Evolutionary conservation across 208 protist genomes (phyloP), one percentile per base, ranked within the genome.

Genomic region (Trypanosoma lewisi): DNA sequence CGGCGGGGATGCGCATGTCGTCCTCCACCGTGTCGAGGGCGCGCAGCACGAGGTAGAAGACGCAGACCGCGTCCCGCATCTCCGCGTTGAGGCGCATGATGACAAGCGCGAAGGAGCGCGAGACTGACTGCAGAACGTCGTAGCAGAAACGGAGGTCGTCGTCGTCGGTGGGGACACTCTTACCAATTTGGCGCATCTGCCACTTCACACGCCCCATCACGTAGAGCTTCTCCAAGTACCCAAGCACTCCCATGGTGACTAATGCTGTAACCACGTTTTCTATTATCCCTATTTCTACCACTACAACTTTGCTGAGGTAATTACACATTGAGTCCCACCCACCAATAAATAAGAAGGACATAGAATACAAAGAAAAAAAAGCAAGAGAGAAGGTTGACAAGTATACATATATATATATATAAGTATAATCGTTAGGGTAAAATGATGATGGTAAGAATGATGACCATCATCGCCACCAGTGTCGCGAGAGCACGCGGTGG

Each of bases 11-110:
- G n/a, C 73, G 78, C 77, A 96, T 97, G 70, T 98, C 94, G 67
- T 98, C 95, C 83, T 98, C 96, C 25, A 98, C 69, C 19, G 97
- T 98, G 76, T 98, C 97, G 9, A 98, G 86, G 0, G 89, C 96
- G 28, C 96, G 86, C 23, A 99, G 80, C 17, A 98, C 95, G 19
- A 98, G 85, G 77, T 98, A 99, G 63, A 99, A 99, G 30, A 99
- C 78, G 80, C 95, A 98, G 45, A 99, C 84, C 30, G 82, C 80
- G 51, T 94, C 84, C 19, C 89, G 76, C n/a, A 98, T 67, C 37
- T 87, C 81, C 16, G 85, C 80, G 0, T 78, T 56, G 4, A 99
- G 78, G 64, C 97, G 84, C 72, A 83, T 69, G 73, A 99, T 98
- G 5, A 99, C 97, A 30, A 94, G 77, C 21, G 96, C 80, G 72